Conservation (phyloP, 352 stramenopile species). For the Lagenidium giganteum region DNA sequence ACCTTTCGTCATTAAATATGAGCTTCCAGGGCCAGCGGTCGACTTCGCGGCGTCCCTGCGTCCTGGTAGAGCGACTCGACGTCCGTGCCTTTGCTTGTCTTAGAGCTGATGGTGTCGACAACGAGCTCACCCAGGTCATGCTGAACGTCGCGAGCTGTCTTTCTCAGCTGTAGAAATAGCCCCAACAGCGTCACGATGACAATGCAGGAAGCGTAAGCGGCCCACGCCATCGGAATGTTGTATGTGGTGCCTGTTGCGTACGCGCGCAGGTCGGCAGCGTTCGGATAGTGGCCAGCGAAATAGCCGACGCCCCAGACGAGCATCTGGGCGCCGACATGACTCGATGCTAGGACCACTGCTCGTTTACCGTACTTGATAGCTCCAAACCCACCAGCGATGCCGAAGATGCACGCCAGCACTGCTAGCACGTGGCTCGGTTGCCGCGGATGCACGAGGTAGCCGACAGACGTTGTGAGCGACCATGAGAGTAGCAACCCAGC, state of each 20-base stretch:
- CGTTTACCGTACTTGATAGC: constrained; percentile 49
- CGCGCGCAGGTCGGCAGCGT: constrained; percentile 37
- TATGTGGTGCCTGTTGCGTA: constrained; percentile 33
- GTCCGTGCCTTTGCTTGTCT: too few relatives aligned
- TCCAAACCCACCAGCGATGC: constrained; percentile 28
- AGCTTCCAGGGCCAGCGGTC: too few relatives aligned
- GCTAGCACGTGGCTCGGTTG: constrained; percentile 42
- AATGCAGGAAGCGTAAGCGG: constrained; percentile 46
- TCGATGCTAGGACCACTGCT: constrained; percentile 47
- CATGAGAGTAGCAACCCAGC: constrained; percentile 48
- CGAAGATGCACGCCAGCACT: constrained; percentile 33
- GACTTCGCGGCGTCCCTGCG: too few relatives aligned
- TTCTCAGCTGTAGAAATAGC: constrained; percentile 55
- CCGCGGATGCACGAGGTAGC: constrained; percentile 49
- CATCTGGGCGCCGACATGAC: constrained; percentile 37
- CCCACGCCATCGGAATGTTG: constrained; percentile 52
- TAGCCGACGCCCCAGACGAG: constrained; percentile 58
- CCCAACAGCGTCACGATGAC: constrained; percentile 49
- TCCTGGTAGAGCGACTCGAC: too few relatives aligned
- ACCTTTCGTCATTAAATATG: too few relatives aligned
- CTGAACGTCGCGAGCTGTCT: constrained; percentile 28
- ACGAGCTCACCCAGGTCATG: constrained; percentile 26
- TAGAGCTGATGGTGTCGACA: too few relatives aligned
- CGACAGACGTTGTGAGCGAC: constrained; percentile 43
- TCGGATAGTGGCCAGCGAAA: constrained; percentile 55